These are phyloP conservation scores for Chrysoporthe puriensis DNA, from an alignment of 2,329 filamentous ascomycete genomes.

Conservation along the genomic window DNA sequence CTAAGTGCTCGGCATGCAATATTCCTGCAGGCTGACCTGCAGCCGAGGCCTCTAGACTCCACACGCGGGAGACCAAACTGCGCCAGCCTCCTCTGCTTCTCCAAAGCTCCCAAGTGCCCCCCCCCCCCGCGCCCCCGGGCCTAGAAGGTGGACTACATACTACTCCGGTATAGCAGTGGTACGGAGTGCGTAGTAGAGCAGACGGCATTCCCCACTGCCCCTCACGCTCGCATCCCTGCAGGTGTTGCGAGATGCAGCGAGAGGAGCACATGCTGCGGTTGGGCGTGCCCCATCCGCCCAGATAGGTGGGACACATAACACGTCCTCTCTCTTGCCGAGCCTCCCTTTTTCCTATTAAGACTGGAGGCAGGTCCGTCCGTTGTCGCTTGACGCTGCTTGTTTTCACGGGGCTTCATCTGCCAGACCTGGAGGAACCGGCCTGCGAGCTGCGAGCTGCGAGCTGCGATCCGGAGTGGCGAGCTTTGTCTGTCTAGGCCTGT, in stretches of 20 bases:
- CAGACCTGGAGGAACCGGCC: not conserved
- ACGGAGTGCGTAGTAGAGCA: not conserved
- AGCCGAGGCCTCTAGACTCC: conserved; percentile 10
- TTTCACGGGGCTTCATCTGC: not conserved
- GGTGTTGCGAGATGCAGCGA: not conserved
- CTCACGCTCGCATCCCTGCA: not conserved
- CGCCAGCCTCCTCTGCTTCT: not conserved
- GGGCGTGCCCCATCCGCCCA: no score
- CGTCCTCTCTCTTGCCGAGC: not conserved
- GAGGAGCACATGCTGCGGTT: not conserved
- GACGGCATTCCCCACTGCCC: not conserved
- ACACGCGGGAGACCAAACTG: not conserved
- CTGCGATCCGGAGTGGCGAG: no score
- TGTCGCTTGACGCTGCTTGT: not conserved
- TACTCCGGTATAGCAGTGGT: not conserved
- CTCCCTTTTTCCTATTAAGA: not conserved
- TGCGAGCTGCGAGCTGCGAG: no score
- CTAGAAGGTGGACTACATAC: not conserved
- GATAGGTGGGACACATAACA: no score
- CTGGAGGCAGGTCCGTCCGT: not conserved
- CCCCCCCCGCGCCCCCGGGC: not conserved
- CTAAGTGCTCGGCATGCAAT: conserved; percentile 10
- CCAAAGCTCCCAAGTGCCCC: not conserved
- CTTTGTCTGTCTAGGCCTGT: no score
- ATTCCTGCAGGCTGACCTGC: conserved; percentile 12